A percentile compares a stretch with the other conserved stretches of the same genome.
phyloP scores from a whole-genome alignment of 495 filamentous ascomycete genomes.

The Penicillium crystallinum region DNA sequence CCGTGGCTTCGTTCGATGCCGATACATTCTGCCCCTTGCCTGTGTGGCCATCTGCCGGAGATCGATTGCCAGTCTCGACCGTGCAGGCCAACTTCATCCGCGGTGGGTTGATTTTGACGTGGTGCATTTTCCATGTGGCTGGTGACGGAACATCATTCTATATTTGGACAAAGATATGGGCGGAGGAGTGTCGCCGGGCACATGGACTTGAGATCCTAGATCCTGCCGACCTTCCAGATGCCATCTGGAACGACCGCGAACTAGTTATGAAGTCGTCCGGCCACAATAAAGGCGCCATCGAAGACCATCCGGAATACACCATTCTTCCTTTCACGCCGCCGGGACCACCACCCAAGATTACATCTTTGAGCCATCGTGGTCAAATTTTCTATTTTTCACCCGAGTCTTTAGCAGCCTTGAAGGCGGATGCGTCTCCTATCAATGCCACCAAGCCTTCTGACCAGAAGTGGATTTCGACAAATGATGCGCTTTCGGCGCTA shows the following conservation, averaged over 20 bases:
- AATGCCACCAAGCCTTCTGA: slow-evolving; percentile 24
- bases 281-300: slow-evolving; percentile 17
- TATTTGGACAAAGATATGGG: slow-evolving; percentile 31
- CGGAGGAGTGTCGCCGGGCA: slow-evolving; percentile 30
- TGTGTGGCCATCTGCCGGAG: slow-evolving; percentile 28
- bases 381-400: slow-evolving; percentile 30
- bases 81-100: slow-evolving; percentile 37
- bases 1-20: slow-evolving; percentile 25
- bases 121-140: slow-evolving; percentile 29
- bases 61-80: slow-evolving; percentile 23
- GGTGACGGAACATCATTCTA: slow-evolving; percentile 30
- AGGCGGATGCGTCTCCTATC: slow-evolving; percentile 27
- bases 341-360: slow-evolving; percentile 28
- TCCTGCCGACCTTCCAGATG: slow-evolving; percentile 13
- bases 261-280: slow-evolving; percentile 24
- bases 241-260: slow-evolving; percentile 20
- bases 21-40: slow-evolving; percentile 25
- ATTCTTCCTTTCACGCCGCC: slow-evolving; percentile 27
- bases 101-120: slow-evolving; percentile 22
- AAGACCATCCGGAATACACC: slow-evolving; percentile 31
- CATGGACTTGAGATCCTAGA: slow-evolving; percentile 22
- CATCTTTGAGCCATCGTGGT: slow-evolving; percentile 21
- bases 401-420: slow-evolving; percentile 22
- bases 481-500: slow-evolving; percentile 36
- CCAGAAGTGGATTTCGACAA: slow-evolving; percentile 31